Evolutionary conservation across 164 flowering plant species (phyloP).

Genomic region (Cinnamomum micranthum): DNA sequence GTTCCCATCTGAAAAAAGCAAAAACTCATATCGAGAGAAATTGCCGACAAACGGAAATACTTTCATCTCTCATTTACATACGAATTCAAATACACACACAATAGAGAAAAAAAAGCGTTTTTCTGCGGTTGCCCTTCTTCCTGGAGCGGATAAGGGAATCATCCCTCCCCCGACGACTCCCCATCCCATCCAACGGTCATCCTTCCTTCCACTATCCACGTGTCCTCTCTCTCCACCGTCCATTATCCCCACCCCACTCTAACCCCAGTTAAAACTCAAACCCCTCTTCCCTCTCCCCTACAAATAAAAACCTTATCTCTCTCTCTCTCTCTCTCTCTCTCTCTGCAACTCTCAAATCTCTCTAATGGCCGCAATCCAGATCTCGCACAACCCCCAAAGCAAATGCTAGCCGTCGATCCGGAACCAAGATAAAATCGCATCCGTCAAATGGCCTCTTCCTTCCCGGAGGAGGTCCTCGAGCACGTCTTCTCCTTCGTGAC

Average conservation of each 20-base stretch:
- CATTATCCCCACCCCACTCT: background rate
- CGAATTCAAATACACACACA: constrained; percentile 9
- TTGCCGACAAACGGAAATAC: constrained; percentile 3
- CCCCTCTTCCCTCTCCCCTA: constrained; percentile 8
- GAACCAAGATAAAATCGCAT: constrained; percentile 1
- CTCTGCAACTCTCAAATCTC: constrained; percentile 15
- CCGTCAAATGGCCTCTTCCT: constrained; percentile 37
- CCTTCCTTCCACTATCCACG: constrained; percentile 3
- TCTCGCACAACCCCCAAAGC: background rate
- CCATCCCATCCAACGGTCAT: constrained; percentile 34
- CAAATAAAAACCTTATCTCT: constrained; percentile 30
- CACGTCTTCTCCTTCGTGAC: constrained; percentile 73
- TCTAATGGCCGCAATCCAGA: constrained; percentile 9
- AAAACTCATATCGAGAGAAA: background rate
- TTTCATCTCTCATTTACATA: background rate
- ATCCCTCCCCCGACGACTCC: constrained; percentile 1
- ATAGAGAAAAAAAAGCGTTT: background rate
- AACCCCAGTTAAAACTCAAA: constrained; percentile 23
- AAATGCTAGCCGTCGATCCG: background rate
- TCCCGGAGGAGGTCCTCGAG: constrained; percentile 88
- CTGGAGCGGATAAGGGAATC: constrained; percentile 40
- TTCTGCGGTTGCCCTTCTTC: constrained; percentile 49
- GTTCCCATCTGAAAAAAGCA: background rate
- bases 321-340: constrained; percentile 18
- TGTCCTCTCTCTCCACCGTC: constrained; percentile 18